Percentiles rank a stretch among this genome's conserved stretches.
These are phyloP conservation scores for Eucalyptus polybractea DNA, from an alignment of 345 rosid species.

Conservation along the genomic window DNA sequence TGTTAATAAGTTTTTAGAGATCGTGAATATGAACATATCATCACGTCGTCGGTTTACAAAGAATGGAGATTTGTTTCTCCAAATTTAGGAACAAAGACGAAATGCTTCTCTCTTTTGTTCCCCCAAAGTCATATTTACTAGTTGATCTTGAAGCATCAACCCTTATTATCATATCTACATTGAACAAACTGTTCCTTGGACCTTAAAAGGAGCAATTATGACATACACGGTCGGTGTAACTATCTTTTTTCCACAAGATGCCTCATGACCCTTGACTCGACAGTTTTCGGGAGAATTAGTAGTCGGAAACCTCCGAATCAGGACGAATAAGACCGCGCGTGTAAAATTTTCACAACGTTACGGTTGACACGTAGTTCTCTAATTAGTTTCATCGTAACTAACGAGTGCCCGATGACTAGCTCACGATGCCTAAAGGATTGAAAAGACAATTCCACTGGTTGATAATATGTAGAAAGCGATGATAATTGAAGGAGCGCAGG, in stretches of 20 bases:
- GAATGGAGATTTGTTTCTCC: neutral
- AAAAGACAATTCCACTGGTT: neutral
- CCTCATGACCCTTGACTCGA: neutral
- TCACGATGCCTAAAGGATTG: neutral
- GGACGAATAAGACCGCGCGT: neutral
- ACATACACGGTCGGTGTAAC: neutral
- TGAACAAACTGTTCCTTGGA: neutral
- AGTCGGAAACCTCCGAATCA: neutral
- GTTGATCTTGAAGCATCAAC: neutral
- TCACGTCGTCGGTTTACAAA: neutral
- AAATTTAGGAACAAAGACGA: neutral
- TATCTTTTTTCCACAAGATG: neutral
- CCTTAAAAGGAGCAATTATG: neutral
- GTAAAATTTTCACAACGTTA: neutral
- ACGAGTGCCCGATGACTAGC: neutral
- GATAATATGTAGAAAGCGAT: neutral
- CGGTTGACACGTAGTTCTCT: neutral
- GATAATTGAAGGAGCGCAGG: neutral
- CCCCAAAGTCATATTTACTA: neutral
- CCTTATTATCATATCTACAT: neutral
- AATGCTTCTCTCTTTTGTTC: neutral
- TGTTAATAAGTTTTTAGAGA: neutral
- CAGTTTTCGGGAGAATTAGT: neutral
- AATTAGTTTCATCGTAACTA: neutral
- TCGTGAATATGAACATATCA: neutral